These are phyloP conservation scores for Cladorrhinum samala DNA, from an alignment of 495 filamentous ascomycete species.

Conservation along the genomic window DNA sequence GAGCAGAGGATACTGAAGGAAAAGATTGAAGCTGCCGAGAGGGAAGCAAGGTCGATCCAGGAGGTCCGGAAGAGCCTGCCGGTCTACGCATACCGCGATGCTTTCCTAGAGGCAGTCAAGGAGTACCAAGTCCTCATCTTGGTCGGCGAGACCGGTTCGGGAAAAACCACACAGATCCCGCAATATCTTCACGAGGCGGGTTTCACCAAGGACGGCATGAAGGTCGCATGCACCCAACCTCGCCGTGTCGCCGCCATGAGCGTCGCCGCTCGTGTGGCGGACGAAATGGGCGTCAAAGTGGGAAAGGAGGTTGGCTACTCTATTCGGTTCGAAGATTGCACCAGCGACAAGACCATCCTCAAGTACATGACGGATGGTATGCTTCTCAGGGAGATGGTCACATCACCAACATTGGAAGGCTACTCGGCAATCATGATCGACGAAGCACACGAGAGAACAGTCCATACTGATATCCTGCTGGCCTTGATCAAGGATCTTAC, in stretches of 20 bases:
- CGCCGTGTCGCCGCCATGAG: constrained; percentile 94
- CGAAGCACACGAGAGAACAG: constrained; percentile 91
- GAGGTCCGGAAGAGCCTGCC: constrained; percentile 87
- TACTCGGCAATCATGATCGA: constrained; percentile 95
- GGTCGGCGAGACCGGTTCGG: constrained; percentile 82
- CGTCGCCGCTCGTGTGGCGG: constrained; percentile 87
- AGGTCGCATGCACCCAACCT: constrained; percentile 79
- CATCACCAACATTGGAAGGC: constrained; percentile 76
- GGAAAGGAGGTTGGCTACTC: constrained; percentile 93
- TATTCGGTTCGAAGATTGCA: constrained; percentile 92
- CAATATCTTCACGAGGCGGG: constrained; percentile 89
- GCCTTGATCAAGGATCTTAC: constrained; percentile 91
- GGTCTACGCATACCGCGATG: constrained; percentile 75
- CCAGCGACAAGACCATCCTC: constrained; percentile 84
- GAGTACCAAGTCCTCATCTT: constrained; percentile 76
- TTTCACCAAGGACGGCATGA: constrained; percentile 70
- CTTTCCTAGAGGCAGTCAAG: constrained; percentile 64
- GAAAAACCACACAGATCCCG: constrained; percentile 84
- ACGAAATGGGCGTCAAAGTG: constrained; percentile 86
- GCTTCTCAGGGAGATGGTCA: constrained; percentile 85
- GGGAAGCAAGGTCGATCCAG: constrained; percentile 76
- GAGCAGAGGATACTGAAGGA: constrained; percentile 75
- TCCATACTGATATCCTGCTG: constrained; percentile 86
- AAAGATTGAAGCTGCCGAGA: constrained; percentile 80
- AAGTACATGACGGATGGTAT: constrained; percentile 99